phyloP scores from a whole-genome alignment of 192 early-diverging fungal genomes.

The Coemansia umbellata region DNA sequence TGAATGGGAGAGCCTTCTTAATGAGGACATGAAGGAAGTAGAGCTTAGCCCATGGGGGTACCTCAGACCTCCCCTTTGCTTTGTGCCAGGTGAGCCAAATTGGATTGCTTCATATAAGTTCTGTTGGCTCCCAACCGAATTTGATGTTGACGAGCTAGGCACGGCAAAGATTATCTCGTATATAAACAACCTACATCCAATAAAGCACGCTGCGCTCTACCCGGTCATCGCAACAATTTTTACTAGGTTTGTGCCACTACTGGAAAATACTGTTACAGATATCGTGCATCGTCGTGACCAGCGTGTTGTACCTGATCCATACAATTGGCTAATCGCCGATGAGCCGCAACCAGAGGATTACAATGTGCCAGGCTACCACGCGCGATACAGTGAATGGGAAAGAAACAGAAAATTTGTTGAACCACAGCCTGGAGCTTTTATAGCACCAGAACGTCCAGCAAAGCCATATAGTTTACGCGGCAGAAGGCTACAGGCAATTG shows the following conservation, averaged over 20 bases:
- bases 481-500: constrained; percentile 57
- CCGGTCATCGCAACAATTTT: constrained; percentile 52
- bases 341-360: constrained; percentile 8
- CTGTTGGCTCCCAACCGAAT: constrained; percentile 66
- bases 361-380: constrained; percentile 16
- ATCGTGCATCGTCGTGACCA: constrained; percentile 1
- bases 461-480: constrained; percentile 35
- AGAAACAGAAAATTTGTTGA: constrained; percentile 14
- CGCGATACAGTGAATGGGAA: constrained; percentile 19
- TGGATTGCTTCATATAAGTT: constrained; percentile 10
- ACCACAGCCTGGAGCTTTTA: constrained; percentile 41
- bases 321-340: constrained; percentile 16
- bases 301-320: constrained; percentile 12
- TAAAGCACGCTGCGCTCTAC: constrained; percentile 51
- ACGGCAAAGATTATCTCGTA: constrained; percentile 53
- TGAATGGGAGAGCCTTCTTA: constrained; percentile 1
- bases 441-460: constrained; percentile 17
- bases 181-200: constrained; percentile 73
- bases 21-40: not conserved
- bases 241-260: constrained; percentile 58
- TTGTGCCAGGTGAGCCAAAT: not conserved
- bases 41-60: too few species aligned
- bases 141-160: constrained; percentile 53
- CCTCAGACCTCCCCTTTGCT: not conserved
- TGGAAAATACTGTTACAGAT: constrained; percentile 55